Evolutionary conservation across 352 stramenopile species (phyloP), one percentile per base, ranked within the genome.

Genomic region (Phytophthora podocarpi): DNA sequence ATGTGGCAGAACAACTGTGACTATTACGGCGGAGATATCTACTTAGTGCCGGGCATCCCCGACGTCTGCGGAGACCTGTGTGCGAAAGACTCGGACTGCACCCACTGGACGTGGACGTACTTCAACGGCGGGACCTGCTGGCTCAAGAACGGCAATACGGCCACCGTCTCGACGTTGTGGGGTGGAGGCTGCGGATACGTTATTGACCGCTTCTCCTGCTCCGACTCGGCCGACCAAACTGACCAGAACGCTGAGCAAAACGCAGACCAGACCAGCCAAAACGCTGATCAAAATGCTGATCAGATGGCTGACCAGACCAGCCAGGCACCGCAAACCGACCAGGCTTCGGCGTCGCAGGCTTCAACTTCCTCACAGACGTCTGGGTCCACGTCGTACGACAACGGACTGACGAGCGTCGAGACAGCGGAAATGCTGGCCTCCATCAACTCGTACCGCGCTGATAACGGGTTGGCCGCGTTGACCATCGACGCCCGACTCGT

Each of bases 1-100:
- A 81, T 79, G 72, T 79, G 72, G 69, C 62, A 75, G 28, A 67
- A 69, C 63, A 65, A 79, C 51, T 81, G 72, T 62, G 72, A 81
- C 55, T 79, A 62, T 62, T 66, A 72, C 61, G 72, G 72, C 31
- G 30, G 52, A 24, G 72, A 81, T 43, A 52, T 67, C 24, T 61
- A 60, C 26, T 57, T 39, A 6, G 54, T 67, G 13, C 39, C 15
- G 3, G 72, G 47, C 23, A 76, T 77, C 59, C 65, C 73, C 12
- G 59, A 75, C 15, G 56, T 67, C 12, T 82, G 73, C 45, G 70
- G 70, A 46, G 67, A 82, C 36, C 47, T 71, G 9, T 84, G 74
- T 24, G 61, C 47, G 0, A 52, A 76, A 36, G 54, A 77, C 31
- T 34, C 23, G 5, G 5, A 59, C 13, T 84, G 74, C 63, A 70